phyloP scores from a whole-genome alignment of 1,139 yeast species.

The Geotrichum australiense region DNA sequence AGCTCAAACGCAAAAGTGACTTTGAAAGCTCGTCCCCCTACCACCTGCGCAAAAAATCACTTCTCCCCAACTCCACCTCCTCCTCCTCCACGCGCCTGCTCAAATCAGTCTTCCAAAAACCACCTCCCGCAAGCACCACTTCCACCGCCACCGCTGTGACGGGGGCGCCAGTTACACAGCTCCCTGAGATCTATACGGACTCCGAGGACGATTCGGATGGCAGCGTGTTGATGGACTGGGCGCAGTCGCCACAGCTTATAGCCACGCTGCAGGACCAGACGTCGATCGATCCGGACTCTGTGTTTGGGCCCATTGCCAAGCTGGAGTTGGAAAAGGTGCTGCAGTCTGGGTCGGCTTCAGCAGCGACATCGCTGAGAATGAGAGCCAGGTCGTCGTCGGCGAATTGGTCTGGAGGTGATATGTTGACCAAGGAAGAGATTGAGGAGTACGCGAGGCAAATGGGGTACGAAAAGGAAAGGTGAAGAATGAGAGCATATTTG shows the following conservation, averaged over 20 bases:
- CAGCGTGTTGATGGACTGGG: slow-evolving; percentile 61
- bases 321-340: slow-evolving; percentile 65
- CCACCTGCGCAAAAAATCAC: too few relatives aligned
- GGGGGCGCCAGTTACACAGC: too few relatives aligned
- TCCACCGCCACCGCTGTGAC: too few relatives aligned
- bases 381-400: slow-evolving; percentile 58
- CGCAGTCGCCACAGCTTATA: slow-evolving; percentile 56
- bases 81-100: too few relatives aligned
- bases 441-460: slow-evolving; percentile 47
- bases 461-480: slow-evolving; percentile 40
- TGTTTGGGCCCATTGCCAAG: slow-evolving; percentile 74
- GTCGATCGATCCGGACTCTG: slow-evolving; percentile 56
- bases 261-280: slow-evolving; percentile 51
- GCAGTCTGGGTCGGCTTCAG: slow-evolving; percentile 38
- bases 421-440: slow-evolving; percentile 42
- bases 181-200: slow-evolving; percentile 46
- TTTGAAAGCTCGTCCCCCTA: too few relatives aligned
- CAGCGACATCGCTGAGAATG: slow-evolving; percentile 29
- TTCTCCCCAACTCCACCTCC: too few relatives aligned
- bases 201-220: slow-evolving; percentile 53
- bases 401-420: slow-evolving; percentile 44
- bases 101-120: too few relatives aligned
- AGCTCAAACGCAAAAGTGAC: too few relatives aligned
- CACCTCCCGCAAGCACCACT: too few relatives aligned
- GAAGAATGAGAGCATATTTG: too few relatives aligned